Conservation (phyloP, 1,139 yeast species). For the Taphrina pruni region DNA sequence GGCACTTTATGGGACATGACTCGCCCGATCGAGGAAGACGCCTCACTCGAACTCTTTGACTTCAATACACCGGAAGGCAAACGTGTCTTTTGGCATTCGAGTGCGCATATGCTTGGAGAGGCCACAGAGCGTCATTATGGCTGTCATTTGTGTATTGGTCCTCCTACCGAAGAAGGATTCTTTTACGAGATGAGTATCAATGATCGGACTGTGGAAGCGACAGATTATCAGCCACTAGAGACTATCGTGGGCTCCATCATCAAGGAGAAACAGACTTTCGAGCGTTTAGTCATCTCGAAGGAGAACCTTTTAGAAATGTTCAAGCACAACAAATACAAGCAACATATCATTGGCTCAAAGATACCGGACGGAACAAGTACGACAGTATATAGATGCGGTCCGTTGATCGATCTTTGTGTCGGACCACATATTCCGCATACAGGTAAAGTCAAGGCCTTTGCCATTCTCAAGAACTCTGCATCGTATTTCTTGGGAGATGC, state of each 20-base stretch:
- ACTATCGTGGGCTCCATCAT: slow-evolving; percentile 87
- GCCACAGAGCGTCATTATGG: slow-evolving; percentile 97
- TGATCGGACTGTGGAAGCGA: slow-evolving; percentile 69
- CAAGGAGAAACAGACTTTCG: slow-evolving; percentile 95
- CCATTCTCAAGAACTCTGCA: slow-evolving; percentile 92
- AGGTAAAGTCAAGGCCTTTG: slow-evolving; percentile 93
- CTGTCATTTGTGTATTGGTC: slow-evolving; percentile 90
- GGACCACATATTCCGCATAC: slow-evolving; percentile 99
- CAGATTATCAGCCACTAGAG: slow-evolving; percentile 85
- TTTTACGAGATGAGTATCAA: slow-evolving; percentile 95
- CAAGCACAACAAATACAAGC: slow-evolving; percentile 93
- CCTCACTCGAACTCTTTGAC: slow-evolving; percentile 73
- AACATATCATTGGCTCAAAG: slow-evolving; percentile 81
- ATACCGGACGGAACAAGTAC: slow-evolving; percentile 95
- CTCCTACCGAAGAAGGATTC: slow-evolving; percentile 98
- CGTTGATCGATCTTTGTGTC: slow-evolving; percentile 92
- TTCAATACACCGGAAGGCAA: slow-evolving; percentile 84
- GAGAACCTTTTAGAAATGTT: slow-evolving; percentile 93
- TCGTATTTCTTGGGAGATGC: slow-evolving; percentile 96
- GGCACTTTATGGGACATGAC: slow-evolving; percentile 94
- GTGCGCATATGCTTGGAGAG: slow-evolving; percentile 98
- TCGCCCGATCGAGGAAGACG: slow-evolving; percentile 84
- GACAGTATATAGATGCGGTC: slow-evolving; percentile 98
- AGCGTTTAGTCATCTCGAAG: slow-evolving; percentile 88
- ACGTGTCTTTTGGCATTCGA: slow-evolving; percentile 97